Evolutionary conservation across 139 green algal species (phyloP).

Genomic region (Edaphochlamys debaryana): DNA sequence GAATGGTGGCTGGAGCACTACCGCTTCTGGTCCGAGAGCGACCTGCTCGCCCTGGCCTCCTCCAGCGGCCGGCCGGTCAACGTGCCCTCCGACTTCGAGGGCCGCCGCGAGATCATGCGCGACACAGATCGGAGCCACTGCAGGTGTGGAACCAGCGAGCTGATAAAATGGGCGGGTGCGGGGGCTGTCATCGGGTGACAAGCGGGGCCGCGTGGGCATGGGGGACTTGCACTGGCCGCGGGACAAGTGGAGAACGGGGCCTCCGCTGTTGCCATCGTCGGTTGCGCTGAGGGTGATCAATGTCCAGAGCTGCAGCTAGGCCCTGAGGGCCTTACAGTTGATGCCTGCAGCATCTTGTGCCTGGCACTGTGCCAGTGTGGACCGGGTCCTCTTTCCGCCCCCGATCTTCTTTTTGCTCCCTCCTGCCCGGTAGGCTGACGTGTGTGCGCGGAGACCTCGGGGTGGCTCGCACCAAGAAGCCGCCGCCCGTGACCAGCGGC

Average conservation of each 20-base stretch:
- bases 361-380: no score
- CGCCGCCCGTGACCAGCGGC: background rate
- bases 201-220: no score
- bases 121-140: conserved; percentile 28
- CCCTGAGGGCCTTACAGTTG: no score
- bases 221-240: no score
- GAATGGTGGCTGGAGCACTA: conserved; percentile 46
- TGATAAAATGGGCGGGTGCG: no score
- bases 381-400: no score
- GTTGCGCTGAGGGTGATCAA: no score
- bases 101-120: conserved; percentile 11
- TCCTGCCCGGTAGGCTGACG: conserved; percentile 29
- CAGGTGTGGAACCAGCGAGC: no score
- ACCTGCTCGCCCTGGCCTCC: background rate
- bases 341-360: no score
- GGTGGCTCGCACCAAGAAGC: conserved; percentile 26
- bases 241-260: background rate
- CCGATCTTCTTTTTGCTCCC: no score
- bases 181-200: no score
- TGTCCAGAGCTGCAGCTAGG: no score
- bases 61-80: background rate
- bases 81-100: conserved; percentile 2
- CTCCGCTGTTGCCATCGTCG: background rate
- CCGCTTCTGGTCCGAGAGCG: conserved; percentile 16
- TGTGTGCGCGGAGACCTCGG: conserved; percentile 12